Base-by-base conservation (phyloP, 495 filamentous ascomycete genomes). In the Podospora comata region DNA sequence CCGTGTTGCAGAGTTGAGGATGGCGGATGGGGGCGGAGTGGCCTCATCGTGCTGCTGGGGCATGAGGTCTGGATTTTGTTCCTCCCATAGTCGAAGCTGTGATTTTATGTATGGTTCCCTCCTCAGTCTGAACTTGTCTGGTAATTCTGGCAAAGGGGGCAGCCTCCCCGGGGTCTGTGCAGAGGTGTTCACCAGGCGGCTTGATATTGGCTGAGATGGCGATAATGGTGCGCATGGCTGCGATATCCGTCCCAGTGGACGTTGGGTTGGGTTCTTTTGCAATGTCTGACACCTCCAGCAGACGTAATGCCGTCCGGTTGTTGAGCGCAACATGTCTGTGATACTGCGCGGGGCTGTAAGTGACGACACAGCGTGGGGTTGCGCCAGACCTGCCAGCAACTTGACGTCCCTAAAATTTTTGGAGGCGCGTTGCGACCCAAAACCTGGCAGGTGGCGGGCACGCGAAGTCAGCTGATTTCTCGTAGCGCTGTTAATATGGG, bases 81-180 rank as follows among this genome's bases (percentile, higher is more conserved):
- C 72, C 72, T 85, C 80, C 88, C 88, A 90, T 58, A 58, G 6
- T 44, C 78, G 77, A 20, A 90, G 76, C 58, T 82, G 82, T 44
- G 83, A 70, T 66, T 87, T 81, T 62, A 88, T 85, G 27, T 55
- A 16, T 48, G 23, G 62, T 32, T 66, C 28, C 34, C 30, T 55
- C 63, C 5, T n/a, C 59, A 58, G 20, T 7, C 44, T 39, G 59
- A 59, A 39, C 19, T 60, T 30, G 16, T 28, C 30, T 28, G 23
- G 58, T 58, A 44, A 15, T 57, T 32, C 27, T 28, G 23, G 39
- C 39, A 48, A 16, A 48, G 39, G 39, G 39, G 39, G 39, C 2
- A 48, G 11, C 39, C 39, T 18, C 9, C 39, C 39, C 13, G 39
- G 13, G 15, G 39, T 48, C 39, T 48, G 39, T 48, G 39, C 39